These are phyloP conservation scores for Clavispora santaluciae DNA, from an alignment of 805 yeast genomes.

Conservation along the genomic window DNA sequence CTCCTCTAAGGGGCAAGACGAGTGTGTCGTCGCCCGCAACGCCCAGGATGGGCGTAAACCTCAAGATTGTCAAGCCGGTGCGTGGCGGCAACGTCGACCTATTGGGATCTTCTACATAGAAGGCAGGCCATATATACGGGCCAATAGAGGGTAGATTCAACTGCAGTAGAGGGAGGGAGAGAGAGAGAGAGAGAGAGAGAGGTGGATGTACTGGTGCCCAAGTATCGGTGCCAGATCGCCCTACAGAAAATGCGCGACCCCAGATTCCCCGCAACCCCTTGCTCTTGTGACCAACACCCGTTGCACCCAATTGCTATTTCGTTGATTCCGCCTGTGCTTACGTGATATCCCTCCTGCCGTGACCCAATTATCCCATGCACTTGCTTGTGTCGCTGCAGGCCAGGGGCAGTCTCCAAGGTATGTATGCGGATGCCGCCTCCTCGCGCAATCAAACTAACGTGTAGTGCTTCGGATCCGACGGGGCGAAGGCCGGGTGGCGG, in stretches of 20 bases:
- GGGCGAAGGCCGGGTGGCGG: slow-evolving; percentile 3
- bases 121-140: too few species aligned
- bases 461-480: slow-evolving; percentile 16
- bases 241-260: background rate
- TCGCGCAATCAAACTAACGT: slow-evolving; percentile 9
- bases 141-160: too few species aligned
- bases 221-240: too few species aligned
- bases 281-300: background rate
- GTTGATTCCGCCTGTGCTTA: too few species aligned
- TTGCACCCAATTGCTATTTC: too few species aligned
- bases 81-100: slow-evolving; percentile 40
- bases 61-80: slow-evolving; percentile 58
- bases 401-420: slow-evolving; percentile 15
- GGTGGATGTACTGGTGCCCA: too few species aligned
- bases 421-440: background rate
- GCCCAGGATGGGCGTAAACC: slow-evolving; percentile 46
- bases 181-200: too few species aligned
- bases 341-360: background rate
- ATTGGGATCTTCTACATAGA: background rate
- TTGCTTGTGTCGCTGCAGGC: slow-evolving; percentile 6
- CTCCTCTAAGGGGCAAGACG: background rate
- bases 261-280: background rate
- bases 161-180: too few species aligned
- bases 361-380: slow-evolving; percentile 1
- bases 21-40: slow-evolving; percentile 15